Conservation (phyloP, 2,329 filamentous ascomycete species). For the Sarocladiaceae sp. region DNA sequence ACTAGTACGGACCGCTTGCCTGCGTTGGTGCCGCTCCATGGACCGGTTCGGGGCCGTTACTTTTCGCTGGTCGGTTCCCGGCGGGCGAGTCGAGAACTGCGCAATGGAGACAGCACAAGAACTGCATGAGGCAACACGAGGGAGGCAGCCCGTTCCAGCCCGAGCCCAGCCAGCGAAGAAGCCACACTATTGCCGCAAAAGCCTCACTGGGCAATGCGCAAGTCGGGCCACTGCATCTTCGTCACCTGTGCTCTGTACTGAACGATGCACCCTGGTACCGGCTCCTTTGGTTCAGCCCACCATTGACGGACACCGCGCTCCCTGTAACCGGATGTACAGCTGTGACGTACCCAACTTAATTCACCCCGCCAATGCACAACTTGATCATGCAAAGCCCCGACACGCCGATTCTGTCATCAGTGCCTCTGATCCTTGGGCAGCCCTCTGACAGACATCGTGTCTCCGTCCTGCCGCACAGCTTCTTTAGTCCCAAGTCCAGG, state of each 20-base stretch:
- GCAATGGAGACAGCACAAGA: background rate
- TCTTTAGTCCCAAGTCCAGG: background rate
- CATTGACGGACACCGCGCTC: background rate
- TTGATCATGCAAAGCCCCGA: background rate
- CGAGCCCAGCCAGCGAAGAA: background rate
- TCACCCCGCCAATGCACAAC: background rate
- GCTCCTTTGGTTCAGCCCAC: background rate
- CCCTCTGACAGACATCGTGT: too few relatives aligned
- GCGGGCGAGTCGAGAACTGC: background rate
- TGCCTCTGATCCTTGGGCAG: too few relatives aligned
- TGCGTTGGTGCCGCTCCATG: background rate
- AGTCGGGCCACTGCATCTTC: background rate
- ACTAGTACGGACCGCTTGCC: background rate
- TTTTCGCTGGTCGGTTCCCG: background rate
- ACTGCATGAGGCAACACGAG: background rate
- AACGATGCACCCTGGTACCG: too few relatives aligned
- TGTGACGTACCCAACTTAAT: constrained; percentile 4
- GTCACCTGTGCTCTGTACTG: too few relatives aligned
- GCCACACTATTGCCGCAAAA: background rate
- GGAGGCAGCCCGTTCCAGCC: constrained; percentile 8
- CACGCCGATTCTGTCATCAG: too few relatives aligned
- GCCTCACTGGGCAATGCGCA: background rate
- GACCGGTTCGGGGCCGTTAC: background rate
- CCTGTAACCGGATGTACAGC: background rate
- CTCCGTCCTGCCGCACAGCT: background rate